phyloP scores from a whole-genome alignment of 2,329 filamentous ascomycete species.

The Fusarium sp. region DNA sequence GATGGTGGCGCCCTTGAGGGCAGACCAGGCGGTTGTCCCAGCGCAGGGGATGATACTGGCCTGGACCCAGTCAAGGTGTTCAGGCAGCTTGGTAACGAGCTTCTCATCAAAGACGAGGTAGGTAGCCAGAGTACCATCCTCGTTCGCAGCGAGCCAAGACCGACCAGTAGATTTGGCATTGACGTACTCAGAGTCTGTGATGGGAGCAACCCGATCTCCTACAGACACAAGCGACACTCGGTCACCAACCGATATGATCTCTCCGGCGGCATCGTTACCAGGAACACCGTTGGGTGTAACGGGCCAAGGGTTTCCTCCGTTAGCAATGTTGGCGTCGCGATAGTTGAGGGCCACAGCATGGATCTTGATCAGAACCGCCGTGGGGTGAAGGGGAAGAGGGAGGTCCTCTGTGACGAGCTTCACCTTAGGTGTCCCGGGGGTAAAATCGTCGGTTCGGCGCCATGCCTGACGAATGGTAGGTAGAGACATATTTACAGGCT shows the following conservation, averaged over 20 bases:
- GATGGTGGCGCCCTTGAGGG: slow-evolving; percentile 52
- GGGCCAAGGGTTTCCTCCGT: slow-evolving; percentile 55
- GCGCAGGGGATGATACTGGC: slow-evolving; percentile 56
- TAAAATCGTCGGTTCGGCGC: slow-evolving; percentile 46
- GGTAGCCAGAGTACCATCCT: slow-evolving; percentile 56
- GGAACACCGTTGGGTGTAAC: slow-evolving; percentile 49
- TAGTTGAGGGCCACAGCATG: slow-evolving; percentile 51
- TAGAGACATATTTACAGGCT: slow-evolving; percentile 7
- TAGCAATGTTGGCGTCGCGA: slow-evolving; percentile 51
- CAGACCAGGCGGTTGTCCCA: slow-evolving; percentile 58
- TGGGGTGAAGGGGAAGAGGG: slow-evolving; percentile 45
- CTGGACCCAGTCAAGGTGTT: slow-evolving; percentile 50
- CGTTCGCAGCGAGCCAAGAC: slow-evolving; percentile 57
- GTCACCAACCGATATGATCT: slow-evolving; percentile 53
- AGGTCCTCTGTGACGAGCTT: slow-evolving; percentile 50
- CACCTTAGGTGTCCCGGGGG: slow-evolving; percentile 47
- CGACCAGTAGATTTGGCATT: slow-evolving; percentile 51
- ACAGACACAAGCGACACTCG: slow-evolving; percentile 46
- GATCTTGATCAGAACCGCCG: slow-evolving; percentile 47
- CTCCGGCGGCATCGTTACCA: slow-evolving; percentile 56
- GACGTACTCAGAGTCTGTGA: slow-evolving; percentile 54
- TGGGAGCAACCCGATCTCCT: slow-evolving; percentile 53
- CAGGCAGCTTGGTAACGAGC: slow-evolving; percentile 50
- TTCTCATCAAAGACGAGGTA: slow-evolving; percentile 56
- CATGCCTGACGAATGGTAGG: slow-evolving; percentile 37